Conservation (phyloP, 768 basidiomycete species). For the Tylopilus subfusipes region DNA sequence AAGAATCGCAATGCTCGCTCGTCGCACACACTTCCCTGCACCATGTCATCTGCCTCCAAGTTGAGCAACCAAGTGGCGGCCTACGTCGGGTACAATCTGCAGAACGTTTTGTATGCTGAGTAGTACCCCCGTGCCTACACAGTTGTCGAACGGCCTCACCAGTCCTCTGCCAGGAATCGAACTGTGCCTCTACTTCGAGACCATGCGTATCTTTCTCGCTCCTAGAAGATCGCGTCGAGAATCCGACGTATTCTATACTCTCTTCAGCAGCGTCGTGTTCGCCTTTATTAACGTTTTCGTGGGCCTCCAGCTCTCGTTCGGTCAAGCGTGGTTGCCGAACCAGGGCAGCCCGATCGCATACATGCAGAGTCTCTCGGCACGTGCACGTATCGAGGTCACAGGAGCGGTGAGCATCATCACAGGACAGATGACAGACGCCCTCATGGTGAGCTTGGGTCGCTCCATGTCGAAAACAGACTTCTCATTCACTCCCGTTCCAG, state of each 20-base stretch:
- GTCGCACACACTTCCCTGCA: too few species aligned
- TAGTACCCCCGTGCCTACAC: not conserved
- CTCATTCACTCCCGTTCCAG: too few species aligned
- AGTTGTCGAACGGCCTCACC: not conserved
- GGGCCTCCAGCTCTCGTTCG: not conserved
- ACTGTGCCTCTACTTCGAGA: constrained; percentile 15
- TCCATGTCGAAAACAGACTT: too few species aligned
- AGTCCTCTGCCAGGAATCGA: constrained; percentile 5
- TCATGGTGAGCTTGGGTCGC: constrained; percentile 18
- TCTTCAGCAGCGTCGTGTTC: constrained; percentile 9
- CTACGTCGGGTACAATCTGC: not conserved
- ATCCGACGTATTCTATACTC: constrained; percentile 11
- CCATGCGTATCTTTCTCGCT: constrained; percentile 8
- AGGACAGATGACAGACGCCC: constrained; percentile 31
- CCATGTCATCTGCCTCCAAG: not conserved
- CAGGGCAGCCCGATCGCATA: constrained; percentile 24
- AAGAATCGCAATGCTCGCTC: too few species aligned
- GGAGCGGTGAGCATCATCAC: constrained; percentile 20
- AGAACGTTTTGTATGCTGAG: not conserved
- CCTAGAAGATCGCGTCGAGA: not conserved
- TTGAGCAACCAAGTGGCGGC: not conserved
- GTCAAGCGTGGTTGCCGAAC: constrained; percentile 34
- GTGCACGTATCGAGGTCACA: constrained; percentile 20
- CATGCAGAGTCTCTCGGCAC: too few species aligned
- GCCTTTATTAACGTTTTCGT: not conserved